Evolutionary conservation across 2,329 filamentous ascomycete genomes (phyloP).

Genomic region (Aspergillus sp.): DNA sequence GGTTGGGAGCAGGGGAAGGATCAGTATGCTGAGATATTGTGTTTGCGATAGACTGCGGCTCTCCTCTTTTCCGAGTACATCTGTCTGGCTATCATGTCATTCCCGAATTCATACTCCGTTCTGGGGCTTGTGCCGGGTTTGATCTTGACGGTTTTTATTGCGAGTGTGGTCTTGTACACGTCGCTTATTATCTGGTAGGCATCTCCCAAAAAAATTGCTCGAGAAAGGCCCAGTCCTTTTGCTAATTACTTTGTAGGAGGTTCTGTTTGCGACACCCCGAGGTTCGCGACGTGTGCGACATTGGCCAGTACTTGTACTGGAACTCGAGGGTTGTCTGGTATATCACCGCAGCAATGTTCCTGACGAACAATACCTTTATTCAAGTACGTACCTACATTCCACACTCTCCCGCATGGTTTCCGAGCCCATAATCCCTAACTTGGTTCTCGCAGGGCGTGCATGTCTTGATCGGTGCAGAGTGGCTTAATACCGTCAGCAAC

Average conservation of each 20-base stretch:
- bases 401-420: neutral
- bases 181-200: slow-evolving; percentile 56
- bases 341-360: slow-evolving; percentile 72
- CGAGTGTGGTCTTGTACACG: slow-evolving; percentile 74
- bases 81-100: slow-evolving; percentile 87
- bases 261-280: slow-evolving; percentile 88
- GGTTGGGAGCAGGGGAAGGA: neutral
- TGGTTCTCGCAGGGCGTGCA: slow-evolving; percentile 56
- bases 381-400: slow-evolving; percentile 43
- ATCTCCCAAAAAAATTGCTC: neutral
- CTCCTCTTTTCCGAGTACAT: slow-evolving; percentile 94
- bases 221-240: neutral
- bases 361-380: slow-evolving; percentile 90
- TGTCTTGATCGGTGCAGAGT: slow-evolving; percentile 75
- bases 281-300: slow-evolving; percentile 85
- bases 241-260: slow-evolving; percentile 51
- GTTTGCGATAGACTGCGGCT: slow-evolving; percentile 60
- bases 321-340: slow-evolving; percentile 64
- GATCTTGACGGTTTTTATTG: slow-evolving; percentile 72
- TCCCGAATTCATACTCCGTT: slow-evolving; percentile 84
- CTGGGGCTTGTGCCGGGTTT: slow-evolving; percentile 79
- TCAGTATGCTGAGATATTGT: no score
- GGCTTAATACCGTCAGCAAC: slow-evolving; percentile 79
- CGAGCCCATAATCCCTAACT: neutral
- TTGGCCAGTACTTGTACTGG: slow-evolving; percentile 93